phyloP scores from a whole-genome alignment of 2,329 filamentous ascomycete species.

The Tolypocladium album region DNA sequence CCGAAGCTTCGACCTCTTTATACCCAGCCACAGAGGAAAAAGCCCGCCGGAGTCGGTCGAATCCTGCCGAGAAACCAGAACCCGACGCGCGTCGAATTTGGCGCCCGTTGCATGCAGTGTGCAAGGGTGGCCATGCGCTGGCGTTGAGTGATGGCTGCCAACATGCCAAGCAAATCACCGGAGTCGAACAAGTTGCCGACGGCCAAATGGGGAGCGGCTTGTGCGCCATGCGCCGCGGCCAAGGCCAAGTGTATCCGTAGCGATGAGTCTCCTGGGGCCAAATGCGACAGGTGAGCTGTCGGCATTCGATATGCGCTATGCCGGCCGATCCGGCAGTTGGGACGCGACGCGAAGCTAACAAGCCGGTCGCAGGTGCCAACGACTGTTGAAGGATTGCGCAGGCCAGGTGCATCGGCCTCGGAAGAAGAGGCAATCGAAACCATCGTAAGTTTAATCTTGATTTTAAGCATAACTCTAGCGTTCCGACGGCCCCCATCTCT shows the following conservation, averaged over 20 bases:
- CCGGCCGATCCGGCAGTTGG: background rate
- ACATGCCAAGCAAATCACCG: conserved; percentile 1
- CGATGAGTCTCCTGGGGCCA: conserved; percentile 22
- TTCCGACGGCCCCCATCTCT: background rate
- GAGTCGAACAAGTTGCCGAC: conserved; percentile 20
- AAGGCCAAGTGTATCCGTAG: conserved; percentile 40
- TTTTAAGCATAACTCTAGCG: background rate
- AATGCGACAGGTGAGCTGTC: conserved; percentile 31
- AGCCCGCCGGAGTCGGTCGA: conserved; percentile 9
- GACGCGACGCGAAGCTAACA: background rate
- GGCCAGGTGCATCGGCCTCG: conserved; percentile 36
- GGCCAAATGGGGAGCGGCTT: conserved; percentile 39
- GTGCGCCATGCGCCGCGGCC: conserved; percentile 34
- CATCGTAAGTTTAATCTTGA: conserved; percentile 32
- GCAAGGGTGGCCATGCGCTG: conserved; percentile 3
- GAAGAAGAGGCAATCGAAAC: conserved; percentile 39
- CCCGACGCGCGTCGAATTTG: background rate
- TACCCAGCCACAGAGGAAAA: conserved; percentile 2
- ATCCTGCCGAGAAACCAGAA: background rate
- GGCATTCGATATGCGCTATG: background rate
- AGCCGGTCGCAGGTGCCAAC: conserved; percentile 28
- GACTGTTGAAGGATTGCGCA: conserved; percentile 35
- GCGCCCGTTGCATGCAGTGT: background rate
- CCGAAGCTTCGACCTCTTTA: background rate
- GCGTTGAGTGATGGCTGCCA: conserved; percentile 1